Evolutionary conservation across 1,284 basidiomycete genomes (phyloP), one percentile per base, ranked within the genome.

Genomic region (Cerrena zonata): DNA sequence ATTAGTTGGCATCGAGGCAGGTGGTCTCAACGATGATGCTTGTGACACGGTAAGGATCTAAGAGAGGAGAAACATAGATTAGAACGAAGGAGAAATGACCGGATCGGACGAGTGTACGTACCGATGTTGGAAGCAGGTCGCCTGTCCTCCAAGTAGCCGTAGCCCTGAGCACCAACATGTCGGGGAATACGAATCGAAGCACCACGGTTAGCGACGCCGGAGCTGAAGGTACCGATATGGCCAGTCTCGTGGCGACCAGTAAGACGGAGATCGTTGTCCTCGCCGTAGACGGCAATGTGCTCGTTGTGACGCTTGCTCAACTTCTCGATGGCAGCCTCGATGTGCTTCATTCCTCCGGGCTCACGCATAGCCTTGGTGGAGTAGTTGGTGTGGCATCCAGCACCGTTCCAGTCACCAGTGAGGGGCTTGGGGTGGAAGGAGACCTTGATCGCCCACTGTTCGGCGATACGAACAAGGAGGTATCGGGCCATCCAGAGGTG

Each of bases 391-490:
- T 92, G 92, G 76, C 89, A 92, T 55, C 96, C 96, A 56, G 96
- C 96, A 69, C 96, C 96, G 75, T 99, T 99, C 96, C 96, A 99
- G 72, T 99, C 96, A 61, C 96, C 96, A 62, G 78, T 73, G 65
- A 99, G 87, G 56, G 95, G 95, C 76, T 99, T 99, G 69, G 96
- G 96, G 82, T 99, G 96, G 92, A 99, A 93, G 60, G 94, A 91
- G 50, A 93, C 94, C 73, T 94, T 96, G 77, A 97, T 77, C 58
- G 88, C 91, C 95, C 95, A 99, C 74, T 98, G 94, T 74, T 98
- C 95, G 59, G 95, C 93, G 61, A 95, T 86, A 62, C 93, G 89
- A 68, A 91, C 70, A 60, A 96, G 84, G 61, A 96, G 87, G 76
- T 88, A 96, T 62, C 94, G 90, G 42, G 94, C 91, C 81, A 96